Evolutionary conservation across 1,139 yeast species (phyloP).

Genomic region (Pneumocystis jirovecii): DNA sequence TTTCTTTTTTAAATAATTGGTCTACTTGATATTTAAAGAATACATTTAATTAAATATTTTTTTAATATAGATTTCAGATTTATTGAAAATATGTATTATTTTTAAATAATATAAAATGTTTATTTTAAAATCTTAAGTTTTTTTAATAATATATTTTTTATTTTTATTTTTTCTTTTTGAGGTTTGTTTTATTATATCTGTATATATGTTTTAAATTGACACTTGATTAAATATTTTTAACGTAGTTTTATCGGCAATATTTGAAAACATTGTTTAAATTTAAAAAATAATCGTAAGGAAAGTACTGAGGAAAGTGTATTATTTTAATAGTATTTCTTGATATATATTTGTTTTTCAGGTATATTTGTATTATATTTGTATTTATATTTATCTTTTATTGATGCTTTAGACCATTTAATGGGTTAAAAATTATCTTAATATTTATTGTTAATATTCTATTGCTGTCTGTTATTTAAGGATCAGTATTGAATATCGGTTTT

Average conservation of each 20-base stretch:
- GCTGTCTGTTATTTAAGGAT: background rate
- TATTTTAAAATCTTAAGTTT: background rate
- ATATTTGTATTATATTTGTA: background rate
- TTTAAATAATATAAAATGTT: background rate
- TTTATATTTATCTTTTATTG: background rate
- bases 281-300: background rate
- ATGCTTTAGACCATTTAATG: background rate
- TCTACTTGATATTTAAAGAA: too few relatives aligned
- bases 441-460: background rate
- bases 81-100: background rate
- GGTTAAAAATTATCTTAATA: background rate
- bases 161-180: background rate
- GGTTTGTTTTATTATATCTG: background rate
- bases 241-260: background rate
- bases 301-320: background rate
- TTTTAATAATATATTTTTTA: background rate
- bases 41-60: background rate
- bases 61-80: background rate
- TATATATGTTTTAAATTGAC: background rate
- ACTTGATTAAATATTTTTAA: background rate
- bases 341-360: background rate
- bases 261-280: background rate
- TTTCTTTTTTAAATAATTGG: background rate
- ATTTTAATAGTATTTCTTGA: background rate
- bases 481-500: background rate